Evolutionary conservation across 495 filamentous ascomycete species (phyloP).

Genomic region (Apiosordaria backusii): DNA sequence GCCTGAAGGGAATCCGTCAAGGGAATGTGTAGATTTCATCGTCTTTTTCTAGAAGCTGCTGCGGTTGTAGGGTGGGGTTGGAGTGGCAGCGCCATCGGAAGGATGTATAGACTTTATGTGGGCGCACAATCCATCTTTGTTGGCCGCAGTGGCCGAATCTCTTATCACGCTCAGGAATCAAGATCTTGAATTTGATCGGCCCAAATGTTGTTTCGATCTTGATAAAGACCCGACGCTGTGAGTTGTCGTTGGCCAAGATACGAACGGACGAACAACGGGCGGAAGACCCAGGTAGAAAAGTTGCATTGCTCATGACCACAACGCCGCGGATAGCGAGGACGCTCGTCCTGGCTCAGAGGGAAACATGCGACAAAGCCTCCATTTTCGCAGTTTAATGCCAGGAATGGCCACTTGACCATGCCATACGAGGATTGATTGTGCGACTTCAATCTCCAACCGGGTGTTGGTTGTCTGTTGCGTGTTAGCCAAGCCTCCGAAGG

Average conservation of each 20-base stretch:
- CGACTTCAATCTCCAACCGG: neutral
- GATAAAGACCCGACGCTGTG: neutral
- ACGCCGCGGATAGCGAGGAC: neutral
- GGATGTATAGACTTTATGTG: conserved; percentile 6
- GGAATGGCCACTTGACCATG: neutral
- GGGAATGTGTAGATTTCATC: neutral
- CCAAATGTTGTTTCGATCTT: neutral
- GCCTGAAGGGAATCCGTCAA: neutral
- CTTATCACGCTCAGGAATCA: neutral
- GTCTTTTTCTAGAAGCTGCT: neutral
- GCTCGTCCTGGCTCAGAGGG: too few species aligned
- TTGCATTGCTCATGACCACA: neutral
- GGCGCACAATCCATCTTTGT: too few species aligned
- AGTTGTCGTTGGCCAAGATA: neutral
- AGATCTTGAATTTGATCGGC: neutral
- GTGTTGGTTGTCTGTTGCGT: neutral
- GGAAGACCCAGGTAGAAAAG: neutral
- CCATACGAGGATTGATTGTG: neutral
- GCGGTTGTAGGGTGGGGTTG: conserved; percentile 1
- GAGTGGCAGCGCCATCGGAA: neutral
- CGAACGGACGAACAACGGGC: neutral
- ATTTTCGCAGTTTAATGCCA: neutral
- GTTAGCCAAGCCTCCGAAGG: neutral
- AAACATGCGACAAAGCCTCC: too few species aligned
- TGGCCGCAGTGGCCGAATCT: neutral